Conservation (phyloP, 2,329 filamentous ascomycete genomes). For the Aspergillus spinulosporus region DNA sequence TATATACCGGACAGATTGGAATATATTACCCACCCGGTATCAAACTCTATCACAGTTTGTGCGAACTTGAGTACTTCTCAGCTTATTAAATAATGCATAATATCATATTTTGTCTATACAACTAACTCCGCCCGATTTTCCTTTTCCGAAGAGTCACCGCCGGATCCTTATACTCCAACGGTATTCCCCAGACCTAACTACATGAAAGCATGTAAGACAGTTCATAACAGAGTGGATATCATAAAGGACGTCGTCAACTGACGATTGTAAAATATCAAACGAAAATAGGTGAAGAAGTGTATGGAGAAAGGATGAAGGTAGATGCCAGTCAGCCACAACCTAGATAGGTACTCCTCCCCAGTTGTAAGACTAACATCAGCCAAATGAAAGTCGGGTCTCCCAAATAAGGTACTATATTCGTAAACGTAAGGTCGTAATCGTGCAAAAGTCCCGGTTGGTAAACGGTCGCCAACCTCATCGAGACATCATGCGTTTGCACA, state of each 20-base stretch:
- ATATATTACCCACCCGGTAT: not conserved
- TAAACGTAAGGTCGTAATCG: conserved; percentile 19
- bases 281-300: conserved; percentile 9
- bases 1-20: too few relatives aligned
- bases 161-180: not conserved
- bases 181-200: not conserved
- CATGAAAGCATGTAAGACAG: not conserved
- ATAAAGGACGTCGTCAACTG: conserved; percentile 8
- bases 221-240: conserved; percentile 14
- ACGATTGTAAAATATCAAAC: conserved; percentile 6
- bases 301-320: not conserved
- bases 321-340: not conserved
- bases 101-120: conserved; percentile 18
- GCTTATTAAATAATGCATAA: not conserved
- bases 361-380: conserved; percentile 13
- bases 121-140: conserved; percentile 14
- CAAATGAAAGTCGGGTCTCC: conserved; percentile 3
- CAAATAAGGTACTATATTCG: conserved; percentile 8
- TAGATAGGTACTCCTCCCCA: not conserved
- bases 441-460: conserved; percentile 5
- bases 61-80: not conserved
- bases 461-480: not conserved
- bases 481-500: conserved; percentile 1
- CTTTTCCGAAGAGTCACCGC: conserved; percentile 1
- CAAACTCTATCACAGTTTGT: not conserved